Percentiles rank a stretch among this genome's conserved stretches.
These are phyloP conservation scores for Wickerhamomyces chambardii DNA, from an alignment of 805 yeast genomes.

Conservation along the genomic window DNA sequence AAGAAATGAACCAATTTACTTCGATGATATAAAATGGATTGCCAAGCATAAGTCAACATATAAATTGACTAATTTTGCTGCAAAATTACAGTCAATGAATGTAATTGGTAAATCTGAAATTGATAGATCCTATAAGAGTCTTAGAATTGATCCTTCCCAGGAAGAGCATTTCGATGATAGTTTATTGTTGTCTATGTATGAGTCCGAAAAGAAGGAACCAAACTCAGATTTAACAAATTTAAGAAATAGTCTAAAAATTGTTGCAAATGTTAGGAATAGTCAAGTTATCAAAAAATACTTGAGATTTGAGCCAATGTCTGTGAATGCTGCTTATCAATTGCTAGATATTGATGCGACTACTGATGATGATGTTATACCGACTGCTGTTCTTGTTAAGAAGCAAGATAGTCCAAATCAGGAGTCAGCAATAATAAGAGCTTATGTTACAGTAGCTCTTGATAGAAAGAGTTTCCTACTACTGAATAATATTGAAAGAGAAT, in stretches of 20 bases:
- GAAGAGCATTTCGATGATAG: conserved; percentile 17
- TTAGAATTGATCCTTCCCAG: conserved; percentile 23
- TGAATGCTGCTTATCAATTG: conserved; percentile 38
- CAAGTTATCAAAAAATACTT: conserved; percentile 23
- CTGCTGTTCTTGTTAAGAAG: conserved; percentile 61
- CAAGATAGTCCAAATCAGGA: conserved; percentile 41
- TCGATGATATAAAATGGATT: conserved; percentile 46
- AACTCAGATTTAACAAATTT: conserved; percentile 15
- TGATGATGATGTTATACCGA: conserved; percentile 63
- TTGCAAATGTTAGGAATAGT: conserved; percentile 31
- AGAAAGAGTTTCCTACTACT: conserved; percentile 51
- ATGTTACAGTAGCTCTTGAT: conserved; percentile 50
- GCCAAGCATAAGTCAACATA: conserved; percentile 39
- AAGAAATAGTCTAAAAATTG: conserved; percentile 28
- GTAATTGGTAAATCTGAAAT: conserved; percentile 41
- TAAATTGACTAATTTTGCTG: conserved; percentile 32
- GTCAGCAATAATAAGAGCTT: conserved; percentile 39
- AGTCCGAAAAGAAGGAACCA: conserved; percentile 14
- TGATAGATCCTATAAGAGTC: conserved; percentile 23
- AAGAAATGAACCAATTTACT: conserved; percentile 35
- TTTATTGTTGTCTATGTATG: conserved; percentile 22
- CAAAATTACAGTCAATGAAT: conserved; percentile 42
- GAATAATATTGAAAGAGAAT: conserved; percentile 36
- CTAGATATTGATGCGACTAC: conserved; percentile 43
- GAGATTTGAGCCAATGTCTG: conserved; percentile 38